Conservation (phyloP, 768 basidiomycete genomes). For the Lactarius quietus region DNA sequence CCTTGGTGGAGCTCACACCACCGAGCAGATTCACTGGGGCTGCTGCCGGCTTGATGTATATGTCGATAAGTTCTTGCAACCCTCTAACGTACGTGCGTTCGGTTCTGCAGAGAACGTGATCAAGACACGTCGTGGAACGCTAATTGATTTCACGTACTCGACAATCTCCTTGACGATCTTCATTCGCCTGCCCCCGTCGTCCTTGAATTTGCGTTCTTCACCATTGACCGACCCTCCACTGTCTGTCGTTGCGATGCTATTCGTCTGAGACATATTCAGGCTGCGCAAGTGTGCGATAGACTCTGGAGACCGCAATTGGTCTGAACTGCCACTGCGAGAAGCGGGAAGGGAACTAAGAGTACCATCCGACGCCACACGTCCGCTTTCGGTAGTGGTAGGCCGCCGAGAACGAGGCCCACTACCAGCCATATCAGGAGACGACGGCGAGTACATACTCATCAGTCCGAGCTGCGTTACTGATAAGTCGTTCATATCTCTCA, state of each 20-base stretch:
- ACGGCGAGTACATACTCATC: conserved; percentile 55
- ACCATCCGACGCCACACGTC: conserved; percentile 49
- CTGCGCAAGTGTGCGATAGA: conserved; percentile 58
- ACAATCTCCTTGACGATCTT: conserved; percentile 90
- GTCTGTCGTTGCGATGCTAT: conserved; percentile 73
- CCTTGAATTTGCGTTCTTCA: conserved; percentile 87
- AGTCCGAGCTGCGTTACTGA: conserved; percentile 59
- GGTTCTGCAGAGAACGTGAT: conserved; percentile 50
- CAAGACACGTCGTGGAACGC: conserved; percentile 18
- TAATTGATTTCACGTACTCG: conserved; percentile 50
- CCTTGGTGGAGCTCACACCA: conserved; percentile 68
- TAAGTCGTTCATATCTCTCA: conserved; percentile 93
- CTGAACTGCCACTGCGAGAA: conserved; percentile 40
- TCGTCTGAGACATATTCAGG: conserved; percentile 57
- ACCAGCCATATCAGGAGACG: conserved; percentile 41
- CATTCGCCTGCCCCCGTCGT: conserved; percentile 81
- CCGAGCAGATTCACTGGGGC: conserved; percentile 66
- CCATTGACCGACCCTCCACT: conserved; percentile 54
- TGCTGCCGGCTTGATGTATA: conserved; percentile 87
- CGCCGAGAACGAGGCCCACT: conserved; percentile 51
- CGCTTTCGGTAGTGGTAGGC: conserved; percentile 60
- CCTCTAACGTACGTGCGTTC: conserved; percentile 94
- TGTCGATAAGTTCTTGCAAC: conserved; percentile 90
- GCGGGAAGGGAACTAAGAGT: conserved; percentile 39
- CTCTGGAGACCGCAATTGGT: conserved; percentile 63